Evolutionary conservation across 345 rosid species (phyloP).

Genomic region (Eutrema heterophyllum): DNA sequence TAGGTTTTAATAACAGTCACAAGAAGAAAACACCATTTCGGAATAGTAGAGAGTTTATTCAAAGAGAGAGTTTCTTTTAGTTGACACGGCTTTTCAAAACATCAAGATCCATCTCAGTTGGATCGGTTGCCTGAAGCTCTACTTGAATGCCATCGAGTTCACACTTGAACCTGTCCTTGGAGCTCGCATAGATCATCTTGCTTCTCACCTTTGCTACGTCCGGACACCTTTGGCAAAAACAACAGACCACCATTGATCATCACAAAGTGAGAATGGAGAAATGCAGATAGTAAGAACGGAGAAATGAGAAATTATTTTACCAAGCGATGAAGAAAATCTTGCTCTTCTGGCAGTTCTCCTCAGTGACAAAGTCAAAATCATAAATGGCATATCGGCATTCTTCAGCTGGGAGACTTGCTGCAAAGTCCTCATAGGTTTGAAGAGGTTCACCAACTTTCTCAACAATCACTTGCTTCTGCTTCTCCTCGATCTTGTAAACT

Average conservation of each 20-base stretch:
- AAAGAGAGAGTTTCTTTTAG: conserved; percentile 20
- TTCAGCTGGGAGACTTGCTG: conserved; percentile 49
- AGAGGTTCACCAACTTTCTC: conserved; percentile 53
- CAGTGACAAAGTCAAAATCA: conserved; percentile 53
- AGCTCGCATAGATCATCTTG: conserved; percentile 63
- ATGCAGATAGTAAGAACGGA: not conserved
- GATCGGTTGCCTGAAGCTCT: conserved; percentile 62
- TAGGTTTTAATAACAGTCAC: conserved; percentile 25
- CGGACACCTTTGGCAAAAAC: conserved; percentile 39
- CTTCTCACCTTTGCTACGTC: conserved; percentile 54
- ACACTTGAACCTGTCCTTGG: conserved; percentile 62
- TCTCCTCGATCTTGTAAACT: conserved; percentile 54
- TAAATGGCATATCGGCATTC: conserved; percentile 40
- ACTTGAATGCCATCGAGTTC: conserved; percentile 53
- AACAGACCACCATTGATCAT: not conserved
- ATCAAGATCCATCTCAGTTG: conserved; percentile 62
- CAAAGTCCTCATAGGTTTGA: conserved; percentile 45
- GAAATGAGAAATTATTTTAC: conserved; percentile 9
- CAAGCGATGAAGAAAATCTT: conserved; percentile 59
- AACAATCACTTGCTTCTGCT: conserved; percentile 52
- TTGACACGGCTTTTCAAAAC: conserved; percentile 51
- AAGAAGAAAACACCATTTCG: conserved; percentile 21
- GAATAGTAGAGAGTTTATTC: conserved; percentile 22
- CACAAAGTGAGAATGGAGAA: not conserved
- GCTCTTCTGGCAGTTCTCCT: conserved; percentile 52